Conservation (phyloP, 2,329 filamentous ascomycete genomes). For the Penicillium sp. region DNA sequence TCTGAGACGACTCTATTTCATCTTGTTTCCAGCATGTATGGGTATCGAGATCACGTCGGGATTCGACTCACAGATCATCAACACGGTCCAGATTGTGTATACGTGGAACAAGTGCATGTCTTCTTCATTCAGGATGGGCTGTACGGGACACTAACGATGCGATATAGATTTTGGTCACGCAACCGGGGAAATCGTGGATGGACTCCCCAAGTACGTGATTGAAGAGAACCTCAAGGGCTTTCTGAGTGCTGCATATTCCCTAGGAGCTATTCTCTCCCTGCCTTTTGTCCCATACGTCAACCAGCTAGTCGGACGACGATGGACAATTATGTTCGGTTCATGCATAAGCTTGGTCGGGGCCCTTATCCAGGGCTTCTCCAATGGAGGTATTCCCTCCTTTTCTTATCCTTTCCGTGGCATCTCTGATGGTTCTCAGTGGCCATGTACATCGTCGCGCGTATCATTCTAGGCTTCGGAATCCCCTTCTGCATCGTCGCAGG, state of each 20-base stretch:
- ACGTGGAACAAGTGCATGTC: constrained; percentile 39
- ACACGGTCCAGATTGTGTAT: constrained; percentile 42
- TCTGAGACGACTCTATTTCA: constrained; percentile 54
- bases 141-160: constrained; percentile 4
- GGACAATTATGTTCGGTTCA: constrained; percentile 57
- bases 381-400: constrained; percentile 37
- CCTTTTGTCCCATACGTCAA: constrained; percentile 58
- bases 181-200: constrained; percentile 20
- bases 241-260: constrained; percentile 57
- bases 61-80: constrained; percentile 55
- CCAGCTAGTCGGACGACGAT: constrained; percentile 55
- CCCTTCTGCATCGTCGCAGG: constrained; percentile 59
- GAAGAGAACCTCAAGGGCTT: constrained; percentile 44
- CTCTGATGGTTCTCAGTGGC: constrained; percentile 35
- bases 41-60: constrained; percentile 62
- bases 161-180: constrained; percentile 21
- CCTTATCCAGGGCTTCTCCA: constrained; percentile 55
- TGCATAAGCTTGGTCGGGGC: constrained; percentile 56
- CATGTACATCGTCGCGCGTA: constrained; percentile 61
- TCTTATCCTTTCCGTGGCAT: neutral
- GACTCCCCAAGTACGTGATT: constrained; percentile 18
- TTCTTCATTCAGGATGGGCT: neutral
- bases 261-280: constrained; percentile 58
- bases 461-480: constrained; percentile 62
- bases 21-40: constrained; percentile 60